These are phyloP conservation scores for Diaporthe aspalathi DNA, from an alignment of 2,329 filamentous ascomycete genomes.

Conservation along the genomic window DNA sequence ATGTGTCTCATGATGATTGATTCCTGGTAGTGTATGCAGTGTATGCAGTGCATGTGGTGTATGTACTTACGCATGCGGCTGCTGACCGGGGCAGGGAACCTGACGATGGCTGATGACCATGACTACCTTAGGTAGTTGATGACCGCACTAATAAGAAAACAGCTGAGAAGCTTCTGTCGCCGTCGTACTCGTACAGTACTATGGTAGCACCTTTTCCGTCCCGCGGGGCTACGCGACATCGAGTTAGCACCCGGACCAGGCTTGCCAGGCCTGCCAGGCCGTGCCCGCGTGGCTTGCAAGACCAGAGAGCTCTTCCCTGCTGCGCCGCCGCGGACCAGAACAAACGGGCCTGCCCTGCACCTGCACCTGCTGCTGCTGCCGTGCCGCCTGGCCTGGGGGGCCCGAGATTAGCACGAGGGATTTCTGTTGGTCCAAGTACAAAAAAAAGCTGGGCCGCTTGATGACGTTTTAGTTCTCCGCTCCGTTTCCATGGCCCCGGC, in stretches of 20 bases:
- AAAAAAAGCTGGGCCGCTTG: slow-evolving; percentile 22
- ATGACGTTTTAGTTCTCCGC: slow-evolving; percentile 26
- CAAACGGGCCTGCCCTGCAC: not conserved
- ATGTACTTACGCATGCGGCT: too few species aligned
- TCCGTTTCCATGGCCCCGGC: slow-evolving; percentile 13
- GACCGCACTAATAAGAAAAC: too few species aligned
- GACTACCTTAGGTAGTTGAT: too few species aligned
- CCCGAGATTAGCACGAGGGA: slow-evolving; percentile 25
- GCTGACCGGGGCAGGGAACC: not conserved
- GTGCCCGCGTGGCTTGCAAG: slow-evolving; percentile 27
- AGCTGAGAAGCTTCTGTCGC: too few species aligned
- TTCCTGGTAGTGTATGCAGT: too few species aligned
- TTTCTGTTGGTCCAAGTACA: slow-evolving; percentile 26
- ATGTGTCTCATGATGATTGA: too few species aligned
- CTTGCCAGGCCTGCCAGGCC: too few species aligned
- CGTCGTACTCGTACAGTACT: slow-evolving; percentile 17
- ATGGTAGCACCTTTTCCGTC: too few species aligned
- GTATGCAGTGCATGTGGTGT: too few species aligned
- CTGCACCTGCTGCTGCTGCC: too few species aligned
- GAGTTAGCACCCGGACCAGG: slow-evolving; percentile 18
- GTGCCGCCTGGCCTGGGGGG: too few species aligned
- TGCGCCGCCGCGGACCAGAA: slow-evolving; percentile 5
- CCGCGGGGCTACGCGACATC: slow-evolving; percentile 3
- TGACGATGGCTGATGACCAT: not conserved
- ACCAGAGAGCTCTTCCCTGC: slow-evolving; percentile 22